Percentiles rank a stretch among this genome's conserved stretches.
These are phyloP conservation scores for Lentinus tigrinus DNA, from an alignment of 768 basidiomycete genomes.

Conservation along the genomic window DNA sequence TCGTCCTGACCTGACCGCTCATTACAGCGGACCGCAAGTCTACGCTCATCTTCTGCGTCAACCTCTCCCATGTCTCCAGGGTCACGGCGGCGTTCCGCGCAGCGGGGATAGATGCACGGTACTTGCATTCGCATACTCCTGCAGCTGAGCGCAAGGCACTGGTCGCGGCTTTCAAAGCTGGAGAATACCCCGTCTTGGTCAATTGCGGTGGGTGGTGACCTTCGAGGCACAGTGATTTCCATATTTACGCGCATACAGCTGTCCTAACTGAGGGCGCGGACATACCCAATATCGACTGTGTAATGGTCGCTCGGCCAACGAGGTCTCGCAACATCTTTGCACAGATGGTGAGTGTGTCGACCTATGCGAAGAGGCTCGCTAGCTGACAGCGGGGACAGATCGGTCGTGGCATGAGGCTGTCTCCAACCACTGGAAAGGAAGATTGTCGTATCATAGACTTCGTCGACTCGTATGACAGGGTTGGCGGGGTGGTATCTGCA, in stretches of 20 bases:
- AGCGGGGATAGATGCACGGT: conserved; percentile 83
- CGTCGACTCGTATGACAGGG: conserved; percentile 70
- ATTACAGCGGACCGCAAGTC: conserved; percentile 64
- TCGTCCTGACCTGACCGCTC: neutral
- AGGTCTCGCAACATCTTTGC: conserved; percentile 85
- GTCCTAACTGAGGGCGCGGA: conserved; percentile 94
- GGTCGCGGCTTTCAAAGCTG: conserved; percentile 64
- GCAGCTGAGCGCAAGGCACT: conserved; percentile 59
- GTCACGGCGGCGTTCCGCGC: conserved; percentile 72
- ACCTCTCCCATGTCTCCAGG: conserved; percentile 73
- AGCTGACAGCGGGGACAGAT: conserved; percentile 52
- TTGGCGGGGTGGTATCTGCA: conserved; percentile 69
- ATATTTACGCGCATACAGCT: conserved; percentile 39
- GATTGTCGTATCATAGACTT: conserved; percentile 92
- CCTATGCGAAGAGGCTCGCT: neutral
- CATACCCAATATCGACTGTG: conserved; percentile 92
- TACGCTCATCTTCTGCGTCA: conserved; percentile 90
- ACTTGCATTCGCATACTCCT: conserved; percentile 70
- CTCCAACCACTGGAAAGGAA: conserved; percentile 73
- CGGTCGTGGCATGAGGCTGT: conserved; percentile 88
- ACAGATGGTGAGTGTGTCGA: conserved; percentile 69
- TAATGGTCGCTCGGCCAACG: conserved; percentile 85
- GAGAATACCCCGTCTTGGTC: conserved; percentile 80
- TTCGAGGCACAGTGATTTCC: neutral
- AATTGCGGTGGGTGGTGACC: conserved; percentile 69